Evolutionary conservation across 1,284 basidiomycete species (phyloP), one percentile per base, ranked within the genome.

Genomic region (Boletus austroedulis): DNA sequence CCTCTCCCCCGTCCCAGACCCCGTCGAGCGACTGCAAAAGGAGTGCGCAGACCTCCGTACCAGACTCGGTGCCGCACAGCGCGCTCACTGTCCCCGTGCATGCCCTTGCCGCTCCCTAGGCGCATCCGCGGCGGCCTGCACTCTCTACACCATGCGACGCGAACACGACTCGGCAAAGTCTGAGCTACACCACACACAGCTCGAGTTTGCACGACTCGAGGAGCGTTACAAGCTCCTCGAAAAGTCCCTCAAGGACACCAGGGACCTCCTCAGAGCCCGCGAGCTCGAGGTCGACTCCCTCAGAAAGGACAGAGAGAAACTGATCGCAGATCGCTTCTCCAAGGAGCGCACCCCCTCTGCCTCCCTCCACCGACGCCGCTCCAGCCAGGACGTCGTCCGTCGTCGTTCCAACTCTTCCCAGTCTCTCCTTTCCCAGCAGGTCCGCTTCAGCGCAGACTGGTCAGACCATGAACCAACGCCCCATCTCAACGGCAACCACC

Each of bases 161-260:
- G 82, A 84, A 66, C 76, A 84, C 60, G 85, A 86, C 70, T 70
- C 76, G 56, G 73, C 79, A 52, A 83, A 81, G 67, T 73, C 76
- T 60, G 83, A 87, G 51, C 79, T 86, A 24, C 76, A 79, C 36
- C 80, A 78, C 55, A 78, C 80, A 34, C 80, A 81, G 60, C 71
- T 76, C 54, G 85, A 87, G 51, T 75, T 81, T 26, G 71, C 77
- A 43, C 81, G 80, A 54, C 74, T 85, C 40, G 79, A 85, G 53
- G 86, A 87, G 61, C 78, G 82, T 19, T 86, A 81, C 70, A 81
- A 77, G 67, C 70, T 77, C 64, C 75, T 89, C 52, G 87, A 89
- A 65, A 80, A 76, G 65, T 77, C 81, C 5, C 72, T 85, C 59
- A 78, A 74, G 64, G 82, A 84, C 59, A 80, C 82, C 28, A 74